Base-by-base conservation (phyloP, 345 rosid species). In the Ricinus communis region DNA sequence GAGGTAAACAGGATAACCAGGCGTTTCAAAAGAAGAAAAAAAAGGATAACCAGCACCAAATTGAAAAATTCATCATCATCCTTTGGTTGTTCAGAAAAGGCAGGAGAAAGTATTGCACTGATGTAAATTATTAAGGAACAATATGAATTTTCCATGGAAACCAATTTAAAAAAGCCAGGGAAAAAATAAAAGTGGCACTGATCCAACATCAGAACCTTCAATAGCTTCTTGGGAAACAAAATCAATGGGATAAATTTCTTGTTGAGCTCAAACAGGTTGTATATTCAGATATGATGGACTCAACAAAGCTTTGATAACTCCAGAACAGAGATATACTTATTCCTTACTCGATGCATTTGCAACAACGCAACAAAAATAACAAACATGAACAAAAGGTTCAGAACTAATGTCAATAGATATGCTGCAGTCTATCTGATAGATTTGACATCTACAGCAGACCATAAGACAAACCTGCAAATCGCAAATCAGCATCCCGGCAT, bases 401-500 rank as follows among this genome's bases (percentile, higher is more conserved):
- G 28, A 57, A 57, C 33, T 16, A 3, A 22, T 24, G 16, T 8
- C 59, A 22, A 22, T n/a, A n/a, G n/a, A n/a, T 53, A 55, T 55
- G 24, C 13, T 13, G 6, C 18, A 21, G 57, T 25, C 18, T 55
- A 55, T 55, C 24, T 24, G 59, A 5, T 55, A 22, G 31, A 30
- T 4, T 22, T 55, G 12, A 24, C n/a, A 58, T 19, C 9, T 6
- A 53, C 27, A 2, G 5, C 25, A 60, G 65, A 38, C 27, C 52
- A 54, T 31, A 65, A 70, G 30, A 69, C 76, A 54, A 65, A 92
- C 99, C 99, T 79, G 97, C 99, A 87, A 95, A 95, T 81, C 79
- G 80, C 71, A 95, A 77, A 56, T 89, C 91, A n/a, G 97, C 96
- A 63, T 89, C 92, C 71, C 86, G 81, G 81, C 99, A 92, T 65